Base-by-base conservation (phyloP, 192 early-diverging fungal species). In the Entrophospora sp. region DNA sequence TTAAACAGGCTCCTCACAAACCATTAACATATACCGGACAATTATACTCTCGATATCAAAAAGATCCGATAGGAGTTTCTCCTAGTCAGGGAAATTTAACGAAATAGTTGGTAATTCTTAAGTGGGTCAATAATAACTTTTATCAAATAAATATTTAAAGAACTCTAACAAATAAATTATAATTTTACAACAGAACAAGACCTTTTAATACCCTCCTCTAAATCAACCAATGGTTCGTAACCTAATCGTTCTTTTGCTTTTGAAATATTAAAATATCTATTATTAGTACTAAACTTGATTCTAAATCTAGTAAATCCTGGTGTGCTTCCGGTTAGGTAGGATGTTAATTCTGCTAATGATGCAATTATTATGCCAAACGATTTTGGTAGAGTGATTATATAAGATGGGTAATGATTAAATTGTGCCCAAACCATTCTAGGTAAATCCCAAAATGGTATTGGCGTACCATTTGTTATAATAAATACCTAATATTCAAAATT, bases 391-490 rank as follows among this genome's bases (percentile, higher is more conserved):
- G 86, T 78, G 37, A 89, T 75, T 44, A 79, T 64, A 37, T 75
- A 78, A 7, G 88, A 83, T 1, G 85, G 76, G 31, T 74, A 73
- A 30, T 79, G 69, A 9, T 77, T 78, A 51, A 81, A 81, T 70
- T 84, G 75, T 1, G 75, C 77, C 85, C 85, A 87, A 18, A 89
- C 69, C 25, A 88, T 75, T 42, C 83, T 80, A 64, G 89, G 84
- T 65, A 92, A 85, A 65, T 94, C 90, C 93, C 92, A 96, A 77
- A 94, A 94, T 25, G 86, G 86, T 22, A 89, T 80, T 35, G 93
- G 93, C 7, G 89, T 81, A 46, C 92, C 93, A 62, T 96, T 94
- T 57, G 94, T 98, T 60, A 98, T 85, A 70, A 89, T 86, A 75
- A 92, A 98, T 20, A 84, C 89, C 78, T 95, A 73, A 3, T 77